Evolutionary conservation across 225 moss, liverwort and hornwort species (phyloP), one percentile per base, ranked within the genome.

Genomic region (Rhytidiadelphus loreus): DNA sequence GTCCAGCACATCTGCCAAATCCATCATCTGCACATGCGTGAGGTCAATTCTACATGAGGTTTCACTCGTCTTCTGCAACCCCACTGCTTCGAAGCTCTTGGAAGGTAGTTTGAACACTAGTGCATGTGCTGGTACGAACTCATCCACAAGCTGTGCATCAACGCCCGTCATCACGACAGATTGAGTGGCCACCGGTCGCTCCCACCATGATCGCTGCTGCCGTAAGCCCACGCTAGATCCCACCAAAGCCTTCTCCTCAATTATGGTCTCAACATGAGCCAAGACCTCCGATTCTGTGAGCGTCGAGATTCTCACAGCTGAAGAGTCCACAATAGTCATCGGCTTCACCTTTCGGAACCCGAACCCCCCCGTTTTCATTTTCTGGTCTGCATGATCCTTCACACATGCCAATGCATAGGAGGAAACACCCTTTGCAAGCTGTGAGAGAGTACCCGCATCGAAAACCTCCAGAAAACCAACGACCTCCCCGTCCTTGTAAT

Each of bases 1-100:
- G 90, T 98, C 98, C 91, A 96, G 79, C 88, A 96, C 93, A 91
- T 98, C 96, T 65, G 97, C 97, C 88, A 97, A 86, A 80, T 96
- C 96, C 86, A 96, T 97, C 95, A 98, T 87, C 92, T 98, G 96
- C 6, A 92, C 85, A 86, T 97, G 98, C 25, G 98, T 95, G 33
- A 98, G 90, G 86, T 96, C 84, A 84, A 97, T 43, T 68, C 89
- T 88, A 69, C 92, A 90, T 16, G 93, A 88, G 63, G 84, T 81
- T 44, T 92, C 88, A 55, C 87, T 89, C 30, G 90, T 96, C 44
- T 77, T 86, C 78, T 91, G 91, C 92, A 96, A 94, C 33, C 96
- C 96, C 62, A 91, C 88, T 43, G 89, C 93, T 85, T 91, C 73
- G 86, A 94, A 92, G 61, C 89, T 91, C 52, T 87, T 61, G 46